Percentiles rank a stretch among this genome's conserved stretches.
Conservation (phyloP, 2,329 filamentous ascomycete genomes). For the Verticillium albo-atrum region DNA sequence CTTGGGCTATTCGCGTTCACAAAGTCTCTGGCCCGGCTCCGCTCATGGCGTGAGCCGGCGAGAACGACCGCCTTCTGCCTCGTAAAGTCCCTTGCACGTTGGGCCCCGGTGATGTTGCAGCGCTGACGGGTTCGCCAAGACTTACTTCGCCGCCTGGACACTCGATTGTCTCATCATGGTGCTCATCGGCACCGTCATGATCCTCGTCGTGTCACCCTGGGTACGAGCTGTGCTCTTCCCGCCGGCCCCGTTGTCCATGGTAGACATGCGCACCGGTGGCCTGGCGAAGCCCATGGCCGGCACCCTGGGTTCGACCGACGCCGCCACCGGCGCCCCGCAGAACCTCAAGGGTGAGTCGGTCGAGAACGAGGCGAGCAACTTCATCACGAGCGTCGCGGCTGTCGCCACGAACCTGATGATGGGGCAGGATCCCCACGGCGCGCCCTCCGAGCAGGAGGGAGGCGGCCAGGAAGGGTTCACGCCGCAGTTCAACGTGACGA, state of each 20-base stretch:
- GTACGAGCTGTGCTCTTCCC: slow-evolving; percentile 41
- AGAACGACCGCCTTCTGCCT: slow-evolving; percentile 52
- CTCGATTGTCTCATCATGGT: slow-evolving; percentile 35
- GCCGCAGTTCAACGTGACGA: neutral
- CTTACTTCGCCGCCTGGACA: neutral
- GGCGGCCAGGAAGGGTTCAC: neutral
- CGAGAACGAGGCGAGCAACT: slow-evolving; percentile 31
- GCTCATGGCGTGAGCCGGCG: slow-evolving; percentile 57
- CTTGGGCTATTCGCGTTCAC: slow-evolving; percentile 48
- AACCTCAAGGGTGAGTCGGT: slow-evolving; percentile 47
- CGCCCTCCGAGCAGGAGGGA: neutral
- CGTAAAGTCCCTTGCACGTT: slow-evolving; percentile 19
- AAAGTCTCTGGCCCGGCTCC: slow-evolving; percentile 55
- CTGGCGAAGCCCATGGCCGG: slow-evolving; percentile 58
- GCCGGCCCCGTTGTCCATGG: slow-evolving; percentile 55
- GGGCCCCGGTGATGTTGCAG: slow-evolving; percentile 31
- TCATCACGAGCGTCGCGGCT: slow-evolving; percentile 54
- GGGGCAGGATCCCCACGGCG: slow-evolving; percentile 1
- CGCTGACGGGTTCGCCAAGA: neutral
- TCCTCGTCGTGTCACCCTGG: slow-evolving; percentile 41
- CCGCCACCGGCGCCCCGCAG: slow-evolving; percentile 58
- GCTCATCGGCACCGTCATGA: slow-evolving; percentile 35
- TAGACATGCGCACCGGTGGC: slow-evolving; percentile 51
- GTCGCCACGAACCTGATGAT: slow-evolving; percentile 3
- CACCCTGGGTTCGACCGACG: slow-evolving; percentile 55